Percentiles rank a stretch among this genome's conserved stretches.
These are phyloP conservation scores for Schizophyllum commune DNA, from an alignment of 1,284 basidiomycete genomes.

Conservation along the genomic window DNA sequence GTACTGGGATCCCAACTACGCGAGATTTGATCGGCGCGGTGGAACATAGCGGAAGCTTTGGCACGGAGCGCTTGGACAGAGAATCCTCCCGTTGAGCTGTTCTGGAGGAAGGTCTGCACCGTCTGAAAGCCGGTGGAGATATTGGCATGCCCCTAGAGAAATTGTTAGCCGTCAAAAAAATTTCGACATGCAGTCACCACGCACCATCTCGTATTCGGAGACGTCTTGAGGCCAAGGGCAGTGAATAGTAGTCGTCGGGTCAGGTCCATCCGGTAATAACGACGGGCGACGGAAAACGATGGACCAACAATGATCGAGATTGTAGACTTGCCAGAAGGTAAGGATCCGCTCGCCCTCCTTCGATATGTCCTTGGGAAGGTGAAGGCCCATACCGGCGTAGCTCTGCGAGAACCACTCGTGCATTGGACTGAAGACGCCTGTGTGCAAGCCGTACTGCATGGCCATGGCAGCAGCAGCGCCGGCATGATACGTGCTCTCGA, in stretches of 20 bases:
- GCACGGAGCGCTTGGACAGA: constrained; percentile 55
- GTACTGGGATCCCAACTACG: constrained; percentile 52
- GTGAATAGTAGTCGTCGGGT: constrained; percentile 41
- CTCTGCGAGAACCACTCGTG: not conserved
- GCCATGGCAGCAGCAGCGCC: constrained; percentile 60
- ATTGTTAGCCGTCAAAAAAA: not conserved
- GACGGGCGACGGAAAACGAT: constrained; percentile 49
- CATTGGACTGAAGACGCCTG: constrained; percentile 18
- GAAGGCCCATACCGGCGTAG: not conserved
- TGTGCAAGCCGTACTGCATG: constrained; percentile 54
- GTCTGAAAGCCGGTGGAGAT: constrained; percentile 43
- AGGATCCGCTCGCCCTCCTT: constrained; percentile 57
- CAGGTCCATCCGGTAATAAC: constrained; percentile 42
- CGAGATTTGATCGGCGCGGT: constrained; percentile 54
- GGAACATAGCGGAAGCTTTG: constrained; percentile 69
- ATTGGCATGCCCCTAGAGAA: constrained; percentile 47
- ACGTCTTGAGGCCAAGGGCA: constrained; percentile 61
- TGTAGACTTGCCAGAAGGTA: constrained; percentile 67
- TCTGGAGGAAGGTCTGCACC: constrained; percentile 53
- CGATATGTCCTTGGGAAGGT: constrained; percentile 36
- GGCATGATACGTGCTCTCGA: constrained; percentile 68
- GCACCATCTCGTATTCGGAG: constrained; percentile 52
- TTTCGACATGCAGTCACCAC: constrained; percentile 5
- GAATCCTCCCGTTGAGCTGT: constrained; percentile 48
- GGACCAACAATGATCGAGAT: constrained; percentile 62